Conservation (phyloP, 2,329 filamentous ascomycete species). For the Hymenoscyphus albidus region DNA sequence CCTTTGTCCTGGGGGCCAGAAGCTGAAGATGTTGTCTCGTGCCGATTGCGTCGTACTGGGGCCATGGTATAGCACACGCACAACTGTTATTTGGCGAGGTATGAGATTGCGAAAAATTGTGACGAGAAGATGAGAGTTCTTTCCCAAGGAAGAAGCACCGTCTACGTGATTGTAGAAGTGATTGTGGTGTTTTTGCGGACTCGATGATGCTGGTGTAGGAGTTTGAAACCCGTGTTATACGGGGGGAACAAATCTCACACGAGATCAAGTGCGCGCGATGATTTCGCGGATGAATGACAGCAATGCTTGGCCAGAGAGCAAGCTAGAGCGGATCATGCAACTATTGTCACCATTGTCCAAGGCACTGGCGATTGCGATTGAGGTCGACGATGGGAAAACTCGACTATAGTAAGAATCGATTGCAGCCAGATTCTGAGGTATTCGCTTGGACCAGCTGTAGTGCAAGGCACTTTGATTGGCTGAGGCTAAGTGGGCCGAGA, state of each 20-base stretch:
- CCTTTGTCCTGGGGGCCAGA: constrained; percentile 13
- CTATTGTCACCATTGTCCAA: not conserved
- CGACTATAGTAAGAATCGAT: constrained; percentile 2
- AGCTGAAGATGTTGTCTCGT: constrained; percentile 23
- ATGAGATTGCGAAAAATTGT: not conserved
- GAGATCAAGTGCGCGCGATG: not conserved
- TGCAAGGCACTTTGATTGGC: not conserved
- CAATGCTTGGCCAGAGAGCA: not conserved
- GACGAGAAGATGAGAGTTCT: not conserved
- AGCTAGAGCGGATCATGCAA: not conserved
- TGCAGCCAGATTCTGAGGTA: constrained; percentile 1
- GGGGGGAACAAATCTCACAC: not conserved
- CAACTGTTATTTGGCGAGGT: not conserved
- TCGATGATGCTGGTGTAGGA: constrained; percentile 10
- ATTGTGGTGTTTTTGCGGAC: not conserved
- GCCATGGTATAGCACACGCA: constrained; percentile 18
- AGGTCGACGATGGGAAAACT: constrained; percentile 1
- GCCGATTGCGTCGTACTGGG: constrained; percentile 21
- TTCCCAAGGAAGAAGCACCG: not conserved
- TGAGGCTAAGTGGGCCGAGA: not conserved
- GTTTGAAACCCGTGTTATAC: constrained; percentile 14
- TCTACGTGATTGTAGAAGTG: not conserved
- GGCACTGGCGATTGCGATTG: not conserved
- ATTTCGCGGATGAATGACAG: not conserved
- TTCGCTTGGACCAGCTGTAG: not conserved